Evolutionary conservation across 768 basidiomycete genomes (phyloP).

Genomic region (Suillus subluteus): DNA sequence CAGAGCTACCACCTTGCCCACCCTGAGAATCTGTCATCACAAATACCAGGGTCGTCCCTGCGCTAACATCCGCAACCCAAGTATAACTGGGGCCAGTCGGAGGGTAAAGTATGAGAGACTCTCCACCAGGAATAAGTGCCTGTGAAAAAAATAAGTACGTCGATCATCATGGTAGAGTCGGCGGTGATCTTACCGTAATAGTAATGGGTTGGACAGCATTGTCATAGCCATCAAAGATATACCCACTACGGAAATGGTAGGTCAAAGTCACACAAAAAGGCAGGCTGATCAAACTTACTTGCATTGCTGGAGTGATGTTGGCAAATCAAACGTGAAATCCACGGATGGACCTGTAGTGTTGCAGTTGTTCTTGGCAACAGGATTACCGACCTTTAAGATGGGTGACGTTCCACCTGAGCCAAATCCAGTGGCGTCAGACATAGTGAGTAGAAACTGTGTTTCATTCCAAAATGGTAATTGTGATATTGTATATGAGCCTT

Average conservation of each 20-base stretch:
- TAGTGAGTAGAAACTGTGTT: slow-evolving; percentile 53
- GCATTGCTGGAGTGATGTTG: slow-evolving; percentile 63
- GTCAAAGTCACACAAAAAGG: neutral
- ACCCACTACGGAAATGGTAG: slow-evolving; percentile 41
- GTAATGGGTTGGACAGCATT: slow-evolving; percentile 56
- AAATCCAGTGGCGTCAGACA: slow-evolving; percentile 77
- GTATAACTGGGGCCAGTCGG: slow-evolving; percentile 38
- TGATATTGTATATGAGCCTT: slow-evolving; percentile 52
- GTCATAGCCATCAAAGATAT: slow-evolving; percentile 46
- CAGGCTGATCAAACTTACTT: slow-evolving; percentile 39
- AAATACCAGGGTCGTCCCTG: slow-evolving; percentile 63
- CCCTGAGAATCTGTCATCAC: slow-evolving; percentile 54
- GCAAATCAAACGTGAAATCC: slow-evolving; percentile 53
- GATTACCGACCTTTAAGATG: slow-evolving; percentile 50
- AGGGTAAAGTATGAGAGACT: slow-evolving; percentile 47
- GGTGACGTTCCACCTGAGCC: slow-evolving; percentile 62
- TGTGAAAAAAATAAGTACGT: slow-evolving; percentile 26
- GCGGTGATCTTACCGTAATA: slow-evolving; percentile 45
- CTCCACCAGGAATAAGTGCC: slow-evolving; percentile 69
- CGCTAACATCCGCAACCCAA: slow-evolving; percentile 63
- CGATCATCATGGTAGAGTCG: neutral
- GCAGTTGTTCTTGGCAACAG: slow-evolving; percentile 48
- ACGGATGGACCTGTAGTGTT: slow-evolving; percentile 48
- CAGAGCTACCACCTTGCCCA: slow-evolving; percentile 62
- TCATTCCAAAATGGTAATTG: slow-evolving; percentile 46